Percentiles rank a stretch among this genome's conserved stretches.
phyloP scores from a whole-genome alignment of 176 grass and related monocot genomes.

The Aegilops bicornis region DNA sequence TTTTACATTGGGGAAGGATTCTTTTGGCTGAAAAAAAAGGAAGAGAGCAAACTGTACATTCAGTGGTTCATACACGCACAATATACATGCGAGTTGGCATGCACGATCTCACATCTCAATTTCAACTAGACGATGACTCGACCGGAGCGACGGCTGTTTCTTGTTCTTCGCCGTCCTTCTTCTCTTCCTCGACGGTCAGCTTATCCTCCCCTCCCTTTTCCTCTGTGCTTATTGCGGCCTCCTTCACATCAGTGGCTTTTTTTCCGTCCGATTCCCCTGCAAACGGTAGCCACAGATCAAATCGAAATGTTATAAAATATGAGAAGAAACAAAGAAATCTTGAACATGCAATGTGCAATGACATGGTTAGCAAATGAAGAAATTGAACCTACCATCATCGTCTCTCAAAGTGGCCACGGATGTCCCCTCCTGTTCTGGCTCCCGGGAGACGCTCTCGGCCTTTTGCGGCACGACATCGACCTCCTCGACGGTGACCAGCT shows the following conservation, averaged over 20 bases:
- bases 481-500: background rate
- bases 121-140: slow-evolving; percentile 22
- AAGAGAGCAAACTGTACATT: slow-evolving; percentile 2
- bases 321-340: background rate
- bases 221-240: background rate
- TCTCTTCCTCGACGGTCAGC: slow-evolving; percentile 3
- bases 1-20: background rate
- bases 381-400: slow-evolving; percentile 20
- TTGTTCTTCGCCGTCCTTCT: background rate
- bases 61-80: background rate
- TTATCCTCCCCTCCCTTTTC: slow-evolving; percentile 8
- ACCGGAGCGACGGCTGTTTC: slow-evolving; percentile 5
- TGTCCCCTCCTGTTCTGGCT: background rate
- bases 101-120: background rate
- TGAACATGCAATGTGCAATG: background rate
- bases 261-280: slow-evolving; percentile 48
- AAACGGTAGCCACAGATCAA: background rate
- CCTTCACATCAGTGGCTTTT: slow-evolving; percentile 15
- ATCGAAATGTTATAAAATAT: background rate
- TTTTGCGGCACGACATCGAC: slow-evolving; percentile 6
- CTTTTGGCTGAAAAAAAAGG: background rate
- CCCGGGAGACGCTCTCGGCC: background rate
- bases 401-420: slow-evolving; percentile 12
- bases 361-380: slow-evolving; percentile 5
- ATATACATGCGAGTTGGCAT: slow-evolving; percentile 20